Evolutionary conservation across 225 moss, liverwort and hornwort genomes (phyloP).

Genomic region (Pseudoscleropodium purum): DNA sequence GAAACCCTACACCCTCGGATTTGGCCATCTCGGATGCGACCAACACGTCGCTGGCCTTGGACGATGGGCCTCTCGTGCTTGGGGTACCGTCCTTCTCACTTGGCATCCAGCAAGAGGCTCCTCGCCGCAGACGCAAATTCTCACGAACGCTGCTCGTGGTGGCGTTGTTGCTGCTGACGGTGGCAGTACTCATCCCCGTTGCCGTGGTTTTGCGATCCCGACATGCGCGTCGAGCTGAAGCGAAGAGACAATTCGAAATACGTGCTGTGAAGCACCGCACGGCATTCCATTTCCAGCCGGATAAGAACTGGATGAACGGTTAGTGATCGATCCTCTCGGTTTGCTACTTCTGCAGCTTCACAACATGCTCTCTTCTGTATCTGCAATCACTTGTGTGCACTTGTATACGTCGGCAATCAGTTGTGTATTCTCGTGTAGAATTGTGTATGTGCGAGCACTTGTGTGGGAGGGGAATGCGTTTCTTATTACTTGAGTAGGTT

Average conservation of each 20-base stretch:
- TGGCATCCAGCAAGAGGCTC: neutral
- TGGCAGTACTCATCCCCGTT: conserved; percentile 1
- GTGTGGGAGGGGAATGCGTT: neutral
- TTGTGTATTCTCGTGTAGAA: too few species aligned
- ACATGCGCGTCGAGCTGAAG: conserved; percentile 2
- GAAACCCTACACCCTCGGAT: conserved; percentile 6
- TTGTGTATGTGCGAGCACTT: neutral
- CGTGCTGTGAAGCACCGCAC: conserved; percentile 43
- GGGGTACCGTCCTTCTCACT: conserved; percentile 11
- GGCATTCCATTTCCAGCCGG: conserved; percentile 54
- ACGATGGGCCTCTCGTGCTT: conserved; percentile 13
- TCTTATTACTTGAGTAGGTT: neutral
- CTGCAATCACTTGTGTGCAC: neutral
- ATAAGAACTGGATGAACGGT: conserved; percentile 64
- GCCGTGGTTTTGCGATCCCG: conserved; percentile 13
- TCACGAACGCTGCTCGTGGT: neutral
- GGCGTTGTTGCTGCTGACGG: neutral
- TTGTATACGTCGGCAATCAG: neutral
- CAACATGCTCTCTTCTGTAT: neutral
- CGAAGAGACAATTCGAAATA: neutral
- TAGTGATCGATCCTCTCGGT: neutral
- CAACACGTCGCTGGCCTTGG: neutral
- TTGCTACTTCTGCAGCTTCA: neutral
- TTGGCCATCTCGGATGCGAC: neutral
- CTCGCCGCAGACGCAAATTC: neutral